Percentiles rank a stretch among this genome's conserved stretches.
Conservation (phyloP, 1,284 basidiomycete species). For the Moesziomyces sp. region DNA sequence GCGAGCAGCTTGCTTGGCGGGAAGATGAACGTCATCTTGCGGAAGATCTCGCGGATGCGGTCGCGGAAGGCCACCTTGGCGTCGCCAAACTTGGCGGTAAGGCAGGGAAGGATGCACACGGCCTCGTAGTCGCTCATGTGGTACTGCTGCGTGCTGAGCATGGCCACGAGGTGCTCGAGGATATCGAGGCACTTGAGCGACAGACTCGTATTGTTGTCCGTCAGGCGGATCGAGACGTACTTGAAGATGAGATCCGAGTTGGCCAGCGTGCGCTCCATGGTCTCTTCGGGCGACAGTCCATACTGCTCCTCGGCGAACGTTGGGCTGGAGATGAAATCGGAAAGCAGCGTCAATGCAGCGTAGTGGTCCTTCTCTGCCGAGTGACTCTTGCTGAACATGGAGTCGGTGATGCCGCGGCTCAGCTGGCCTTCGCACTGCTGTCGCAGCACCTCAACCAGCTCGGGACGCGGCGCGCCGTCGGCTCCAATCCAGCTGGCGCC, state of each 20-base stretch:
- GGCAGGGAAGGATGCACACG: conserved; percentile 85
- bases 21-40: conserved; percentile 70
- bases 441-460: conserved; percentile 85
- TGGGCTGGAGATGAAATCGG: conserved; percentile 77
- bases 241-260: conserved; percentile 94
- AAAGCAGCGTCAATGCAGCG: conserved; percentile 78
- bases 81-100: conserved; percentile 81
- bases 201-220: conserved; percentile 93
- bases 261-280: conserved; percentile 80
- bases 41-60: conserved; percentile 70
- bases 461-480: conserved; percentile 86
- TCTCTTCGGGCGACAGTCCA: conserved; percentile 72
- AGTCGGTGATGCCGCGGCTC: conserved; percentile 79
- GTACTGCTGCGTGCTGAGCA: conserved; percentile 80
- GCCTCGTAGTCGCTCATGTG: conserved; percentile 90
- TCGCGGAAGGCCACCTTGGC: conserved; percentile 69
- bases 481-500: conserved; percentile 70
- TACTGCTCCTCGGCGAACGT: conserved; percentile 75
- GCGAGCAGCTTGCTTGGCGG: conserved; percentile 91
- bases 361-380: conserved; percentile 93
- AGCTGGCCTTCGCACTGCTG: conserved; percentile 89
- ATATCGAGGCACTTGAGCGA: conserved; percentile 89
- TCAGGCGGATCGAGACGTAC: conserved; percentile 88
- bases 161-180: conserved; percentile 79
- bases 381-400: conserved; percentile 89